Evolutionary conservation across 805 yeast species (phyloP), one percentile per base, ranked within the genome.

Genomic region (Starmerella vaccinii): DNA sequence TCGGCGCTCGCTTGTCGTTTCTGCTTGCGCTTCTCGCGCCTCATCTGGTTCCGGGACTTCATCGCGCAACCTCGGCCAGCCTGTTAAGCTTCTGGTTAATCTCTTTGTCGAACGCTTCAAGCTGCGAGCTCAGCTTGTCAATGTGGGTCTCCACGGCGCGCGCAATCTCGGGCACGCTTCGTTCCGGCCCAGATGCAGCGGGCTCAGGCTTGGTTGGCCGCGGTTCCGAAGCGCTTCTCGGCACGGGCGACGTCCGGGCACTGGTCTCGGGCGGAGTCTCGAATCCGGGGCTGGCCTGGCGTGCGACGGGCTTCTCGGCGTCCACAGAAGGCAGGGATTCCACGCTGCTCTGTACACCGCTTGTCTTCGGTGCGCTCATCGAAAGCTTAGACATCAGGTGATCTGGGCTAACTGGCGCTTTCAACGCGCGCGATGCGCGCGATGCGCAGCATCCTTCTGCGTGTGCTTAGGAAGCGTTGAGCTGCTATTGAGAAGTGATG

Each of bases 71-170:
- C 10, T 43, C 37, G 29, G 46, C 35, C 29, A 59, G 40, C 4
- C 43, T 42, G 38, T 54, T 60, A 22, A 59, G 47, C 29, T 50
- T 53, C n/a, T 42, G 39, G 44, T 47, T 51, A 30, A 57, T 29
- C 12, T 57, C 61, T 22, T 38, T 51, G 22, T 56, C 61, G 47
- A 50, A 57, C 12, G 38, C 37, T 32, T 54, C 58, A 8, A 59
- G 33, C 21, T 50, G 53, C 12, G 50, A 44, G 34, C 27, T 37
- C 22, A 59, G 45, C n/a, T 46, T 47, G 24, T 49, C 50, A 18
- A 59, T 29, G 16, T 46, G 49, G 22, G 46, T 24, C 22, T 57
- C 60, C 23, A 59, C 47, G n/a, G 51, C 47, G 9, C 59, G 47
- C 24, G 57, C 50, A 16, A 56, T 46, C 34, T 57, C 56, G n/a